Base-by-base conservation (phyloP, 345 rosid genomes). In the Eutrema yunnanense region DNA sequence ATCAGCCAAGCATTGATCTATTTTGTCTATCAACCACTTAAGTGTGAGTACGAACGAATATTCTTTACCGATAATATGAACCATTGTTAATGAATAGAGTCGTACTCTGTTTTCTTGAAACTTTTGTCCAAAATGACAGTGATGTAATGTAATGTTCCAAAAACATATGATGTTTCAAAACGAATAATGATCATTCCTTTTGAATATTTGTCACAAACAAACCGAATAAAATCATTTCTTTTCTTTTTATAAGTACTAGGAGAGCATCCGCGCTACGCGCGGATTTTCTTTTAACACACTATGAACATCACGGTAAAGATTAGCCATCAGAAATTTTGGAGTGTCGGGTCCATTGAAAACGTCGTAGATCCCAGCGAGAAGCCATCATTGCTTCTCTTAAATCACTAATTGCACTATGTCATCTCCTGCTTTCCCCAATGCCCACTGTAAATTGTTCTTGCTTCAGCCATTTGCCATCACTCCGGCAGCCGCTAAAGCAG, bases 31-130 rank as follows among this genome's bases (percentile, higher is more conserved):
- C 73, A 75, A 75, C 74, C 79, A 75, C 74, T 75, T 43, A 68
- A 68, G 62, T 55, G 5, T 44, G 9, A 53, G 69, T 68, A 53
- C 79, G 70, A 68, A 75, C 69, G 79, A 75, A 75, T 75, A 61
- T 75, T 66, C 55, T 50, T 66, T 36, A 52, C 62, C 40, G 30
- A 59, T 66, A 33, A 40, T 42, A 6, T 50, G 53, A 68, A 62
- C 79, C 79, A 75, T 62, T 68, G 63, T 16, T 62, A 7, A 14
- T 54, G 69, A 69, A 75, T 69, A 75, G 62, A 69, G 51, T 62
- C 69, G 64, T 75, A 68, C 79, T 51, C 40, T 67, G 50, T 46
- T 37, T 65, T 61, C 53, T 36, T 33, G 8, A 34, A 54, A 52
- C 48, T 59, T 53, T 51, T 4, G 43, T 61, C 64, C 36, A 74